A percentile compares a stretch with the other conserved stretches of the same genome.
Conservation (phyloP, 139 green algal species). For the Trebouxia sp. region DNA sequence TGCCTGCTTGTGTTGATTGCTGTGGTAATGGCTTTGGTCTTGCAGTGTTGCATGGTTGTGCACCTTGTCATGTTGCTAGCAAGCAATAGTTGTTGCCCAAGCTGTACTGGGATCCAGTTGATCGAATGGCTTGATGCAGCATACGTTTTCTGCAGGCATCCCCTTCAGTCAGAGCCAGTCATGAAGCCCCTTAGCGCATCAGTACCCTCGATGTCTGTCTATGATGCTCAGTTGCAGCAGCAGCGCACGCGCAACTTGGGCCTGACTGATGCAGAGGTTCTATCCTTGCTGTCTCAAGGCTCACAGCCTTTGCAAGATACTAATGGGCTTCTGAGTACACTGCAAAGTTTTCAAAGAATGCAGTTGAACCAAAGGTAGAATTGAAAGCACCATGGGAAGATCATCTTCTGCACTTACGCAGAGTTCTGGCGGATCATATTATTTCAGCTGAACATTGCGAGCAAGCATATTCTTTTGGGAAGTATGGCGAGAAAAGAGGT, state of each 20-base stretch:
- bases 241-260: constrained; percentile 24
- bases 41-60: too few species aligned
- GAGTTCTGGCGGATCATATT: not conserved
- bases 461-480: too few species aligned
- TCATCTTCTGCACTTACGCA: too few species aligned
- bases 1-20: too few species aligned
- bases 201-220: not conserved
- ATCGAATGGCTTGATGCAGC: too few species aligned
- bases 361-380: not conserved
- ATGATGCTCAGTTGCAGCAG: constrained; percentile 14
- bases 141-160: constrained; percentile 16
- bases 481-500: too few species aligned
- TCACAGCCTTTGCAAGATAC: constrained; percentile 11
- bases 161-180: not conserved
- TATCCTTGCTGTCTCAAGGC: not conserved
- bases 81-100: too few species aligned
- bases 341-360: constrained; percentile 15
- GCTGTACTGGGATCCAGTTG: too few species aligned
- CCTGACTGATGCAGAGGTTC: constrained; percentile 19
- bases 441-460: not conserved
- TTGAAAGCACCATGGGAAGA: not conserved
- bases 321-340: not conserved
- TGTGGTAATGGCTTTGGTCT: too few species aligned
- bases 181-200: not conserved
- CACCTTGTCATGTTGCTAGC: too few species aligned